These are phyloP conservation scores for Podaxis sp. DNA, from an alignment of 768 basidiomycete genomes.

Conservation along the genomic window DNA sequence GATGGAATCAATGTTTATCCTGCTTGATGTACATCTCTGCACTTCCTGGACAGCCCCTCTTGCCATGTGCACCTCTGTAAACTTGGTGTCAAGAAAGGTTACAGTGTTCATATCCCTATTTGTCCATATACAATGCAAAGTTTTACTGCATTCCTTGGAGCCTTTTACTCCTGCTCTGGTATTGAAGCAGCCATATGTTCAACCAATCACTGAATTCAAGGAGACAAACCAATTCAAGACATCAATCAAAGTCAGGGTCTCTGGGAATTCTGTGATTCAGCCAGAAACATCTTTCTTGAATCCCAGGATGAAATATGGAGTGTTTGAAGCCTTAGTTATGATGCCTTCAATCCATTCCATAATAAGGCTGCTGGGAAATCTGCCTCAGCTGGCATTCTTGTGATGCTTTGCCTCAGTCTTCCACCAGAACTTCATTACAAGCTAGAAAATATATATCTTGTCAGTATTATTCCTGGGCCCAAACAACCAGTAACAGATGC, in stretches of 20 bases:
- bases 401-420: constrained; percentile 32
- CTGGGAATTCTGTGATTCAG: neutral
- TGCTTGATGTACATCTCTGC: constrained; percentile 1
- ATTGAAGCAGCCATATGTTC: constrained; percentile 5
- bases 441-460: constrained; percentile 36
- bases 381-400: constrained; percentile 24
- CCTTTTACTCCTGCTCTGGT: constrained; percentile 6
- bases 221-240: neutral
- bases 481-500: constrained; percentile 27
- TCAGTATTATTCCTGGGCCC: constrained; percentile 24
- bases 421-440: constrained; percentile 26
- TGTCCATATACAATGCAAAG: constrained; percentile 5
- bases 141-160: constrained; percentile 7
- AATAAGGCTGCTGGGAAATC: constrained; percentile 27
- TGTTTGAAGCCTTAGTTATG: constrained; percentile 17
- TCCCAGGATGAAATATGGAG: constrained; percentile 3
- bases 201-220: neutral
- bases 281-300: constrained; percentile 8
- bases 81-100: neutral
- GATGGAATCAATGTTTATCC: neutral
- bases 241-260: constrained; percentile 11
- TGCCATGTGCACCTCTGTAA: neutral
- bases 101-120: constrained; percentile 3
- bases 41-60: neutral
- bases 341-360: constrained; percentile 31